Base-by-base conservation (phyloP, 768 basidiomycete genomes). In the Sporobolomyces phaffii region DNA sequence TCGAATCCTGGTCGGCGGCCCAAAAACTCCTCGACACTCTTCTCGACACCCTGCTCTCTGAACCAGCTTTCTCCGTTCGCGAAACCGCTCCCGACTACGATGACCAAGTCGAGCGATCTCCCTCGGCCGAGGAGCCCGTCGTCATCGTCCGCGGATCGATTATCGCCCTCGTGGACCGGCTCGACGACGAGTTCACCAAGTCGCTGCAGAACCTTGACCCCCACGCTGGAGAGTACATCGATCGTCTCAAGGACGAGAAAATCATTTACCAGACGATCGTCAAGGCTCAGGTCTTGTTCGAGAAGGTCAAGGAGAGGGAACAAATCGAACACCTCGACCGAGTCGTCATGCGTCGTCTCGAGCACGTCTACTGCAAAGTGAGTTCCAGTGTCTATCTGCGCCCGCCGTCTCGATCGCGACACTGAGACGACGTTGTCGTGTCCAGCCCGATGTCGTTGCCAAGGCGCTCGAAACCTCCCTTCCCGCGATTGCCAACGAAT, bases 301-400 rank as follows among this genome's bases (percentile, higher is more conserved):
- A 96, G 80, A 84, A 83, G 73, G 87, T 85, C 22, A 80, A 82
- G 31, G 86, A 87, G 28, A 80, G 82, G 43, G 92, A 96, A 43
- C 86, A 89, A 28, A 80, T 82, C 43, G 92, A 96, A 40, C 86
- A 89, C 26, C 83, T 91, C 47, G 86, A 87, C 43, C 84, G 94
- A 45, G 90, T 93, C 41, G 83, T 97, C 61, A 93, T 98, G 88
- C 85, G 96, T 73, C 85, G 96, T 47, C 79, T 99, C 65, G 96
- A 99, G 77, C 96, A 98, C 76, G 91, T 99, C 54, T 98, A 99
- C 79, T 92, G 90, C 43, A 98, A 99, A 86, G 92, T 93, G 66
- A 62, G 78, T n/a, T n/a, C n/a, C n/a, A n/a, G n/a, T n/a, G n/a
- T n/a, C n/a, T n/a, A n/a, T n/a, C n/a, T n/a, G n/a, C 69, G 3